A percentile compares a stretch with the other conserved stretches of the same genome.
phyloP scores from a whole-genome alignment of 768 basidiomycete species.

The Plicaturopsis crispa region DNA sequence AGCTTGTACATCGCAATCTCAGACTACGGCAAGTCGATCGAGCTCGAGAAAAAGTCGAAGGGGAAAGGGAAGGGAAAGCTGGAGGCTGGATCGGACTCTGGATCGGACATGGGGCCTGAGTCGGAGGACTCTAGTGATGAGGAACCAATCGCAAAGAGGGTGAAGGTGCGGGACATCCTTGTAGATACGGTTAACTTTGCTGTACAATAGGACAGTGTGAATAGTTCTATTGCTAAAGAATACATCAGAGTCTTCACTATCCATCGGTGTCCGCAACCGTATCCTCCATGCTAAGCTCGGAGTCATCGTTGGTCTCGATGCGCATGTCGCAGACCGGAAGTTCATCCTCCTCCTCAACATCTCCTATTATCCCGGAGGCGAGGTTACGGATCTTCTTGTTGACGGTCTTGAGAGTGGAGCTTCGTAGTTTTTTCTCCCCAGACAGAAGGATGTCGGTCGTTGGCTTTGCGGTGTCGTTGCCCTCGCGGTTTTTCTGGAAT shows the following conservation, averaged over 20 bases:
- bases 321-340: constrained; percentile 1
- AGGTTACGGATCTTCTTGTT: constrained; percentile 21
- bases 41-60: background rate
- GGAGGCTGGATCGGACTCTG: background rate
- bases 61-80: background rate
- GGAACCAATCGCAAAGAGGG: background rate
- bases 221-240: background rate
- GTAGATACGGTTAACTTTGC: background rate
- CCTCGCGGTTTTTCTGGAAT: constrained; percentile 1
- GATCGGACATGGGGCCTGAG: background rate
- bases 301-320: background rate
- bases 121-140: background rate
- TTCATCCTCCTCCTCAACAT: constrained; percentile 17
- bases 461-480: constrained; percentile 3
- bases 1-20: constrained; percentile 2
- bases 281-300: too few species aligned
- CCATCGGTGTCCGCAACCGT: background rate
- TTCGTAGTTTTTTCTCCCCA: constrained; percentile 16
- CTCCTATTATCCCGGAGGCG: constrained; percentile 5
- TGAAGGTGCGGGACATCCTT: background rate
- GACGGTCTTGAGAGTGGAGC: constrained; percentile 20
- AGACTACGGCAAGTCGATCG: background rate
- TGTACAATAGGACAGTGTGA: background rate
- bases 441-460: constrained; percentile 7
- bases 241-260: background rate